These are phyloP conservation scores for Colletotrichum filicis DNA, from an alignment of 2,329 filamentous ascomycete genomes.

Conservation along the genomic window DNA sequence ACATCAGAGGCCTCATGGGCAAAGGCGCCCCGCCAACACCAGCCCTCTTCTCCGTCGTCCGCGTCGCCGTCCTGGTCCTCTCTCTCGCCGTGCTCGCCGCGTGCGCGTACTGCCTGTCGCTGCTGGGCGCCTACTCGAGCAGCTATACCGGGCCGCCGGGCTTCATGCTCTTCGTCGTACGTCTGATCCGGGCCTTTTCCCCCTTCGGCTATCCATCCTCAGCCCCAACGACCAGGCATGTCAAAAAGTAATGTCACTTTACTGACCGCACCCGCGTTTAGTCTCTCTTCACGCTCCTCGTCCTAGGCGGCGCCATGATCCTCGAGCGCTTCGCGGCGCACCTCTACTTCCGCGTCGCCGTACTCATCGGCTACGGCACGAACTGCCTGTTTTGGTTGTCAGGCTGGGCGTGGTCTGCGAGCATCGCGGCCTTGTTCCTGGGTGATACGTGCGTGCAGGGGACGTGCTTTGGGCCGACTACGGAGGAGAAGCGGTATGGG, in stretches of 20 bases:
- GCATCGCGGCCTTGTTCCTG: constrained; percentile 44
- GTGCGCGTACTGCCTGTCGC: constrained; percentile 51
- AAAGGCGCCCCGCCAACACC: constrained; percentile 51
- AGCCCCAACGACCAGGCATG: too few relatives aligned
- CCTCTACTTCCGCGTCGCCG: constrained; percentile 51
- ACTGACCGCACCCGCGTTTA: constrained; percentile 36
- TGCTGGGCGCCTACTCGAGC: constrained; percentile 43
- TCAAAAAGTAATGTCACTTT: background rate
- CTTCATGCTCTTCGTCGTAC: constrained; percentile 60
- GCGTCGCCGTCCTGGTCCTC: constrained; percentile 51
- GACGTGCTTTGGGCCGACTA: constrained; percentile 38
- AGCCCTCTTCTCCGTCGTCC: constrained; percentile 49
- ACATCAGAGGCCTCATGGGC: constrained; percentile 45
- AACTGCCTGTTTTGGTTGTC: constrained; percentile 56
- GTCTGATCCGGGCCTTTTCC: constrained; percentile 36
- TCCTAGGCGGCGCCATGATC: constrained; percentile 50
- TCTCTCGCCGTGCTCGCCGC: constrained; percentile 52
- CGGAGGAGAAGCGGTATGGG: constrained; percentile 36
- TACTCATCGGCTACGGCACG: constrained; percentile 49
- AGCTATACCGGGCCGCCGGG: constrained; percentile 48
- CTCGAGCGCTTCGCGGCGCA: constrained; percentile 49
- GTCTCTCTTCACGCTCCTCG: constrained; percentile 53
- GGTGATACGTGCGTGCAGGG: constrained; percentile 33
- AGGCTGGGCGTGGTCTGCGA: constrained; percentile 54
- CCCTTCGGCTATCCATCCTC: background rate